Conservation (phyloP, 2,329 filamentous ascomycete genomes). For the Hypomyces rosellus region DNA sequence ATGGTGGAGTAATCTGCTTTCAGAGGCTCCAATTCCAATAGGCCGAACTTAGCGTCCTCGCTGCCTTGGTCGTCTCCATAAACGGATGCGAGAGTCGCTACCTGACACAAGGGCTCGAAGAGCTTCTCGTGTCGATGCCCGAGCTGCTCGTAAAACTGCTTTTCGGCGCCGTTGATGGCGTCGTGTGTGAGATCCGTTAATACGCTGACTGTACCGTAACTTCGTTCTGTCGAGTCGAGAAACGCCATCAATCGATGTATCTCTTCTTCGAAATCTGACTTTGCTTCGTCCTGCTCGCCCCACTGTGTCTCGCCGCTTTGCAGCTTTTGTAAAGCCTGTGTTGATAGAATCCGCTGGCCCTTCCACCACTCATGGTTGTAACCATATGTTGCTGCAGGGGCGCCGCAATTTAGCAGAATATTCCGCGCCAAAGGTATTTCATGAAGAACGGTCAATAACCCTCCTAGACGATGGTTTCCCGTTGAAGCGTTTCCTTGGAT, state of each 20-base stretch:
- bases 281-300: conserved; percentile 22
- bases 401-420: conserved; percentile 40
- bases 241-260: conserved; percentile 58
- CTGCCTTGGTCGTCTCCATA: conserved; percentile 25
- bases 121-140: conserved; percentile 21
- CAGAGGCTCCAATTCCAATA: conserved; percentile 36
- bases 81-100: conserved; percentile 24
- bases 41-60: conserved; percentile 33
- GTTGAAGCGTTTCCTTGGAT: conserved; percentile 27
- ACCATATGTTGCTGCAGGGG: conserved; percentile 43
- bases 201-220: conserved; percentile 50
- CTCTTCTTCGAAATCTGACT: conserved; percentile 43
- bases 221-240: conserved; percentile 53
- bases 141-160: conserved; percentile 40
- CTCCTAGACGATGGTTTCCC: conserved; percentile 41
- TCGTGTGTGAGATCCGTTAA: conserved; percentile 34
- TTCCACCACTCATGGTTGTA: conserved; percentile 56
- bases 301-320: conserved; percentile 24
- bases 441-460: conserved; percentile 52
- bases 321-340: conserved; percentile 30
- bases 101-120: conserved; percentile 27
- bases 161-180: conserved; percentile 30
- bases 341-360: conserved; percentile 43
- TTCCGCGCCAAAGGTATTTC: conserved; percentile 54
- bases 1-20: conserved; percentile 32